A percentile compares a stretch with the other conserved stretches of the same genome.
Evolutionary conservation across 1,284 basidiomycete species (phyloP).

Genomic region (Irpex rosettiformis): DNA sequence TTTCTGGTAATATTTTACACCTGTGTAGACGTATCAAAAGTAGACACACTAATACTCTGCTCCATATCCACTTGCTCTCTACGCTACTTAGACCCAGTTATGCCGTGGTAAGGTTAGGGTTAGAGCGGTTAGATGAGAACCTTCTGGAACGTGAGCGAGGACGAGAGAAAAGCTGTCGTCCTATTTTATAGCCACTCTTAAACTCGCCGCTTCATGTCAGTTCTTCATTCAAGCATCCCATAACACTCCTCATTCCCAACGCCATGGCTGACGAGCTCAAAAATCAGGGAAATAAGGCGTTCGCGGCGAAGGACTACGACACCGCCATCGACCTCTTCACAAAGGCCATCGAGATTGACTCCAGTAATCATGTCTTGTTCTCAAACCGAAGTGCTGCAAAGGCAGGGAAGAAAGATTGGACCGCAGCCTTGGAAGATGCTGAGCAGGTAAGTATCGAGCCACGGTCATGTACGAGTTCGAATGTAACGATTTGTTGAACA

Average conservation of each 20-base stretch:
- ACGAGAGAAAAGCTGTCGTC: background rate
- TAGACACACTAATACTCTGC: conserved; percentile 1
- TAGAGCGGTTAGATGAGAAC: conserved; percentile 5
- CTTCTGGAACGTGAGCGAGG: conserved; percentile 15
- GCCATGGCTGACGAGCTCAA: conserved; percentile 59
- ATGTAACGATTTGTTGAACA: conserved; percentile 24
- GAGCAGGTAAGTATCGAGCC: conserved; percentile 65
- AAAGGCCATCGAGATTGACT: conserved; percentile 83
- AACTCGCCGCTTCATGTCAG: conserved; percentile 1
- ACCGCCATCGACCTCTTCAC: conserved; percentile 86
- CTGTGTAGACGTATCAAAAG: background rate
- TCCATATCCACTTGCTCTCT: background rate
- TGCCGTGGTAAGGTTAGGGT: conserved; percentile 17
- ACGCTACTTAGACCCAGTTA: too few relatives aligned
- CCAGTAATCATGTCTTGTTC: conserved; percentile 84
- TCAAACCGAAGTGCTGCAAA: conserved; percentile 93
- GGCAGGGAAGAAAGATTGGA: conserved; percentile 79
- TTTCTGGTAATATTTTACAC: background rate
- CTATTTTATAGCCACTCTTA: conserved; percentile 5
- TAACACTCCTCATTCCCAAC: conserved; percentile 1
- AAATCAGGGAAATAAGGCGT: conserved; percentile 95
- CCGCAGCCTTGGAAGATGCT: conserved; percentile 82
- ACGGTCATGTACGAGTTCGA: background rate
- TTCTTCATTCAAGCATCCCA: background rate
- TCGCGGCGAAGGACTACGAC: conserved; percentile 90